Evolutionary conservation across 2,329 filamentous ascomycete genomes (phyloP), one percentile per base, ranked within the genome.

Genomic region (Lachnellula hyalina): DNA sequence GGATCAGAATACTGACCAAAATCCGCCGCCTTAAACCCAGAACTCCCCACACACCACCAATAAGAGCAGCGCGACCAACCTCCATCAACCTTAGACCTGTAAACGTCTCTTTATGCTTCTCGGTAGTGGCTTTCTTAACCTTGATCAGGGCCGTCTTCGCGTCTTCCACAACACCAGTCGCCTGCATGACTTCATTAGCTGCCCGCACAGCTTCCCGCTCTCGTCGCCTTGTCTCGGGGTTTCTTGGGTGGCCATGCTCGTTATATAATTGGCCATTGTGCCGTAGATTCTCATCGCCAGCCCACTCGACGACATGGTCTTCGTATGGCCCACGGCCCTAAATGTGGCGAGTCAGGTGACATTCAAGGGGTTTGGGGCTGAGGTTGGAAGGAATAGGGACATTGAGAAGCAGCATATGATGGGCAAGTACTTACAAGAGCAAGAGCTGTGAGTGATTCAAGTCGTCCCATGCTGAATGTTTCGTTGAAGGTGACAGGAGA

Each of bases 151-250:
- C 63, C 19, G 60, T 61, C 28, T 53, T 41, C 14, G 61, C 57
- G 47, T 68, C 63, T 54, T 71, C 68, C 11, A 70, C 65, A 15
- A 71, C 61, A 19, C 68, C 68, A 11, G 67, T 69, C 28, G 66
- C 67, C 49, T 67, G 64, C 66, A 71, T 67, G 28, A 71, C 68
- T 59, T 71, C 68, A 52, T 71, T 71, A 35, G 67, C 66, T 19
- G 68, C 67, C 32, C 67, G 62, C 23, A 70, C 64, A 25, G 68
- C 63, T 15, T 70, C 67, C 47, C 64, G 61, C 41, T 68, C 65
- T 44, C 65, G 57, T 17, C 65, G 59, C 51, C 61, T 68, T 9
- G 65, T 70, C 44, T 68, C 65, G 4, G 63, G 64, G 47, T 70
- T 69, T 42, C 61, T 59, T 5, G 68, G 67, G 47, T 63, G 65